Percentiles rank a stretch among this genome's conserved stretches.
phyloP scores from a whole-genome alignment of 352 stramenopile species.

The Phytophthora citricola region DNA sequence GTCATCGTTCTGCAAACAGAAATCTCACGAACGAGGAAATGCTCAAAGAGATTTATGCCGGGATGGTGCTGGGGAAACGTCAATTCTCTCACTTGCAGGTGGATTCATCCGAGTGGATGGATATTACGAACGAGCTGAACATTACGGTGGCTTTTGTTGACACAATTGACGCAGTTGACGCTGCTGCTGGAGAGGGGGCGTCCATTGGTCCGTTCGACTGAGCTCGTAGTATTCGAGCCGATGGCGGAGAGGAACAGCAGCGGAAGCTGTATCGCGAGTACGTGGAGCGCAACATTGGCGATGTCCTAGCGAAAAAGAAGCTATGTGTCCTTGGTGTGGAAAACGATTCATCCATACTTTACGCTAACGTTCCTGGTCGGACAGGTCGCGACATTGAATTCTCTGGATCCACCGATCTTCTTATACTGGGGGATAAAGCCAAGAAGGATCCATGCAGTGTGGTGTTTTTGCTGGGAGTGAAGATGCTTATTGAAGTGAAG shows the following conservation, averaged over 20 bases:
- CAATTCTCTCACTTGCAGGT: no score
- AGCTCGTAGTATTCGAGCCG: background rate
- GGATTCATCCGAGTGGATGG: no score
- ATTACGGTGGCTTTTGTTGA: no score
- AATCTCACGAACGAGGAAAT: no score
- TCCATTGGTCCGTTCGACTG: background rate
- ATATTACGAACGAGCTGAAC: no score
- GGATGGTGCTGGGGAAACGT: no score
- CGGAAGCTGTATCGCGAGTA: slow-evolving; percentile 36
- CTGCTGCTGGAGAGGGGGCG: no score
- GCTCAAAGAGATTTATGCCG: no score
- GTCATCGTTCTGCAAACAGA: no score
- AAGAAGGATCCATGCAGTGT: slow-evolving; percentile 19
- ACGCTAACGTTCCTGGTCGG: slow-evolving; percentile 15
- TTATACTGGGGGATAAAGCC: slow-evolving; percentile 42
- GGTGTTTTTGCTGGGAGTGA: slow-evolving; percentile 38
- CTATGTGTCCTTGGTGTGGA: slow-evolving; percentile 48
- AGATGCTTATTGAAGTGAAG: slow-evolving; percentile 62
- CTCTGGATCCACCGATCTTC: slow-evolving; percentile 42
- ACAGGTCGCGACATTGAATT: slow-evolving; percentile 32
- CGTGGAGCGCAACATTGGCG: slow-evolving; percentile 43
- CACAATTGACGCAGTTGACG: background rate
- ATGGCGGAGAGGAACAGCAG: slow-evolving; percentile 34
- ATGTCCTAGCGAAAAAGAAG: slow-evolving; percentile 31
- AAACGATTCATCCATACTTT: slow-evolving; percentile 35